Conservation (phyloP, 345 rosid genomes). For the Ailanthus altissimus region DNA sequence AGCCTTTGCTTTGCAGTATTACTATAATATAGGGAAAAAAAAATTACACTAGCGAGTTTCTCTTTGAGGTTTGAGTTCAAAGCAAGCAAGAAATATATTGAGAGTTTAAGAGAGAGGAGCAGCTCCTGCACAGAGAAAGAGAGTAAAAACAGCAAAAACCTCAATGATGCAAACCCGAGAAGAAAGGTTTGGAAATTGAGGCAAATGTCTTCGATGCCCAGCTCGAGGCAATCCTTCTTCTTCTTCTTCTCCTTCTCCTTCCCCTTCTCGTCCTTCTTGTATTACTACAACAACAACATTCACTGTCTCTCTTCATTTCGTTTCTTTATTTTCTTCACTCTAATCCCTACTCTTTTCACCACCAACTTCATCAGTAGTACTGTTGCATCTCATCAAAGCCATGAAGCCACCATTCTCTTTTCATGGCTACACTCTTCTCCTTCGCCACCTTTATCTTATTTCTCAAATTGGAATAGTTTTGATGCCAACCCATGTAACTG, state of each 20-base stretch:
- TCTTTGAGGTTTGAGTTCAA: conserved; percentile 50
- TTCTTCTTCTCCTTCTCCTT: conserved; percentile 28
- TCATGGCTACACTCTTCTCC: conserved; percentile 70
- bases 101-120: conserved; percentile 17
- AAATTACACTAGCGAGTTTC: conserved; percentile 9
- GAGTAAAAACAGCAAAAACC: conserved; percentile 44
- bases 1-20: conserved; percentile 17
- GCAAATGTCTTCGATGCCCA: conserved; percentile 61
- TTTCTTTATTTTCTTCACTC: conserved; percentile 25
- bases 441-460: conserved; percentile 39
- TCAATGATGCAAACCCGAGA: conserved; percentile 70
- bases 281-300: background rate
- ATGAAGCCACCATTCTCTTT: conserved; percentile 58
- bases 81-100: conserved; percentile 55
- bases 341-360: conserved; percentile 31
- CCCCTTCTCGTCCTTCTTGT: conserved; percentile 24
- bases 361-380: conserved; percentile 4
- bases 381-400: conserved; percentile 41
- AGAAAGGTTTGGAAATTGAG: conserved; percentile 68
- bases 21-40: background rate
- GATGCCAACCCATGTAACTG: conserved; percentile 78
- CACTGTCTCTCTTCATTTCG: conserved; percentile 24
- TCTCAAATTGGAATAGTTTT: conserved; percentile 61
- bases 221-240: conserved; percentile 51
- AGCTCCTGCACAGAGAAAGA: conserved; percentile 25